Evolutionary conservation across 225 moss, liverwort and hornwort genomes (phyloP).

Genomic region (Takakia lepidozioides): DNA sequence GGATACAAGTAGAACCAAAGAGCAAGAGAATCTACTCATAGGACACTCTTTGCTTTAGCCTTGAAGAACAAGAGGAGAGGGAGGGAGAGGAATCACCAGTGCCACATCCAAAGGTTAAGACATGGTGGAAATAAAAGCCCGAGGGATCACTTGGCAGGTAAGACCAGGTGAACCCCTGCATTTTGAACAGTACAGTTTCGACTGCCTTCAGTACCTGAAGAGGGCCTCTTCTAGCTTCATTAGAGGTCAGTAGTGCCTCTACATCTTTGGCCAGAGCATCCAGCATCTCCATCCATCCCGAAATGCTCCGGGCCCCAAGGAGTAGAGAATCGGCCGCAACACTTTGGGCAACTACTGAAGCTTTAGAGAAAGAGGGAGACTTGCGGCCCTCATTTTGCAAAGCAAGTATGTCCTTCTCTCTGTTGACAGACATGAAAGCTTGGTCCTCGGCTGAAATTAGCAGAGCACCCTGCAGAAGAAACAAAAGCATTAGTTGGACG

Average conservation of each 20-base stretch:
- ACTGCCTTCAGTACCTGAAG: slow-evolving; percentile 16
- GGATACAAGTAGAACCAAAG: too few species aligned
- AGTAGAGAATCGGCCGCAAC: slow-evolving; percentile 1
- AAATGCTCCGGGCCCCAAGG: slow-evolving; percentile 6
- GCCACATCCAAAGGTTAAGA: slow-evolving; percentile 10
- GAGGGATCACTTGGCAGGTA: slow-evolving; percentile 7
- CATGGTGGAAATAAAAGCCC: slow-evolving; percentile 12
- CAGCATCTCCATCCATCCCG: slow-evolving; percentile 13
- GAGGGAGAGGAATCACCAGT: slow-evolving; percentile 6
- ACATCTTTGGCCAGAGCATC: slow-evolving; percentile 10
- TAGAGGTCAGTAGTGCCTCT: slow-evolving; percentile 7
- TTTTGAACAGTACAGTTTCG: slow-evolving; percentile 8
- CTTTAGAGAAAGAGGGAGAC: background rate
- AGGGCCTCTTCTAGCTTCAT: slow-evolving; percentile 1
- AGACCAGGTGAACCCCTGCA: slow-evolving; percentile 7
- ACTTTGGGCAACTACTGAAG: background rate
- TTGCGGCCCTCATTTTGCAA: slow-evolving; percentile 8
- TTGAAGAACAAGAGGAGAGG: too few species aligned
- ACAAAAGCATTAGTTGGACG: slow-evolving; percentile 5
- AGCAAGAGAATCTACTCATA: too few species aligned
- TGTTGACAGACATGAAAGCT: slow-evolving; percentile 11
- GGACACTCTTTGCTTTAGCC: too few species aligned
- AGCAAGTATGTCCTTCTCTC: slow-evolving; percentile 13
- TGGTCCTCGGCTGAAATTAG: slow-evolving; percentile 24
- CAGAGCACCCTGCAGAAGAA: slow-evolving; percentile 21